Evolutionary conservation across 345 rosid species (phyloP), one percentile per base, ranked within the genome.

Genomic region (Arabis alpina): DNA sequence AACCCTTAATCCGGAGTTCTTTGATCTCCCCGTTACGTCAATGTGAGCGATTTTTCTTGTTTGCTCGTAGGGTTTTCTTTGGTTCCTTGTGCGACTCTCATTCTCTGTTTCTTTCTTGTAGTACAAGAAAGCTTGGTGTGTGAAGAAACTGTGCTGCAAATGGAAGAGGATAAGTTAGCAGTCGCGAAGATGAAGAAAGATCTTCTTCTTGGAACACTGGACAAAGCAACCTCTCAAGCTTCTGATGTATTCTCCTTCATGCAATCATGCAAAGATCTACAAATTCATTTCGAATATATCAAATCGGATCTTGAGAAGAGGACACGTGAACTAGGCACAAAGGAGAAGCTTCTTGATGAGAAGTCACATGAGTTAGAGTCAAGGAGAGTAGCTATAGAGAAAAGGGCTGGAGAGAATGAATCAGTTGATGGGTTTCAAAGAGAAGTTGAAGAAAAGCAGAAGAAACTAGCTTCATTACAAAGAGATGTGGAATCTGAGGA

Each of bases 221-320:
- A 27, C 28, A 44, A 44, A 54, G 66, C 41, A 1, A 30, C 15
- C 12, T 44, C 66, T 61, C 53, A 61, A 15, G 54, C 54, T 41
- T 30, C 54, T 10, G 43, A 16, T 62, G 2, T 62, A 15, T 16
- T 62, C 16, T 62, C 54, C 43, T 47, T 62, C 67, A 62, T 54
- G 11, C 54, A 5, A 47, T 47, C 54, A 34, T 62, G 10, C 6
- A 13, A 19, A 16, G 44, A 47, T 16, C 30, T 63, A 10, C 44
- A 47, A 11, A 1, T 3, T 30, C 32, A 63, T 48, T 47, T 16
- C 32, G 32, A 10, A 2, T 30, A 11, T 4, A 61, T 45, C 3
- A 41, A 44, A 45, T 15, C 28, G 11, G 55, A 63, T 63, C 67
- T 63, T 32, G 43, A 28, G 54, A 63, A 63, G 67, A 47, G 43